Percentiles rank a stretch among this genome's conserved stretches.
These are phyloP conservation scores for Clonostachys byssicola DNA, from an alignment of 2,329 filamentous ascomycete genomes.

Conservation along the genomic window DNA sequence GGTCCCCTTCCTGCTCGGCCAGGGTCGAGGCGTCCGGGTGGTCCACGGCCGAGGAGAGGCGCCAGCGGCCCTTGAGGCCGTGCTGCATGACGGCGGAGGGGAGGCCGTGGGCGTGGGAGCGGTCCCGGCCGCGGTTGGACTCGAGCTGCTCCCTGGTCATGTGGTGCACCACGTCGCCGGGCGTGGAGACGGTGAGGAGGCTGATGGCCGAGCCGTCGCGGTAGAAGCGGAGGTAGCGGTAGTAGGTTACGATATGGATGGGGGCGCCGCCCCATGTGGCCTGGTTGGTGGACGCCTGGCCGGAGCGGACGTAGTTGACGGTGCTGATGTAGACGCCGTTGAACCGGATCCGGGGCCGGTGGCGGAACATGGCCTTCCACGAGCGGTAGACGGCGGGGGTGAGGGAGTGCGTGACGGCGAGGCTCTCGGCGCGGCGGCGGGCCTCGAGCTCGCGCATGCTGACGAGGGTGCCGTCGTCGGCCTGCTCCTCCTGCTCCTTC, in stretches of 20 bases:
- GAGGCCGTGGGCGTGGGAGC: conserved; percentile 8
- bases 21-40: conserved; percentile 15
- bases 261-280: conserved; percentile 70
- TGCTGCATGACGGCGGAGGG: conserved; percentile 60
- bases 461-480: conserved; percentile 21
- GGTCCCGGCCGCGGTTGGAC: conserved; percentile 27
- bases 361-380: conserved; percentile 71
- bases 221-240: conserved; percentile 93
- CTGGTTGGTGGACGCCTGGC: conserved; percentile 66
- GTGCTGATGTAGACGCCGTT: conserved; percentile 96
- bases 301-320: conserved; percentile 87
- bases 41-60: conserved; percentile 33
- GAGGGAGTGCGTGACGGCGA: conserved; percentile 32
- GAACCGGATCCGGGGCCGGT: conserved; percentile 83
- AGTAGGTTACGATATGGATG: conserved; percentile 96
- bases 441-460: conserved; percentile 28
- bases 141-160: conserved; percentile 67
- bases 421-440: conserved; percentile 21
- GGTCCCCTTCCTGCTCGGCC: conserved; percentile 52
- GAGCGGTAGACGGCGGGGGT: conserved; percentile 39
- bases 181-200: conserved; percentile 76
- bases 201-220: conserved; percentile 82
- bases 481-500: conserved; percentile 20
- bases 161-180: conserved; percentile 81
- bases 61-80: conserved; percentile 56